phyloP scores from a whole-genome alignment of 495 filamentous ascomycete species.

The Lophiotrema nucula region DNA sequence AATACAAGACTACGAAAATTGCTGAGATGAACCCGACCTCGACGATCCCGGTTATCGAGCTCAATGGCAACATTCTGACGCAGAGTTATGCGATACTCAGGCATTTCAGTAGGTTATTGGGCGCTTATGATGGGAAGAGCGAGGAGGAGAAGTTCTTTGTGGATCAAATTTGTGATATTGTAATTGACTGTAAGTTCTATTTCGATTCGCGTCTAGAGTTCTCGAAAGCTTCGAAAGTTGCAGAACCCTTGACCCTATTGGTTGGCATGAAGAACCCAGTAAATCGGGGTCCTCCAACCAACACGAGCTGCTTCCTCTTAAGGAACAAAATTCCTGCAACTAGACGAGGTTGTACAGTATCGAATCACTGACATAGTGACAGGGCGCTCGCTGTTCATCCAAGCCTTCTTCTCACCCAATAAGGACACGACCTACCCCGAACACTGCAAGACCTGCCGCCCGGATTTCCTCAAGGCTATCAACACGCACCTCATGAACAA shows the following conservation, averaged over 20 bases:
- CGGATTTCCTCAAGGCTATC: not conserved
- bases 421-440: slow-evolving; percentile 1
- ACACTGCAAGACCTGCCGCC: not conserved
- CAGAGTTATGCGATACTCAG: slow-evolving; percentile 47
- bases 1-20: too few relatives aligned
- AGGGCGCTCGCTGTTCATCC: slow-evolving; percentile 38
- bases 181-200: too few relatives aligned
- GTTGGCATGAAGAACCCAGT: too few relatives aligned
- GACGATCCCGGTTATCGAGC: slow-evolving; percentile 45
- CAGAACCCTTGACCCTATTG: too few relatives aligned
- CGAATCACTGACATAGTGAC: not conserved
- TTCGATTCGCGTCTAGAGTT: too few relatives aligned
- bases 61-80: slow-evolving; percentile 43
- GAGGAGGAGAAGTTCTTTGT: too few relatives aligned
- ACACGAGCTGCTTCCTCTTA: too few relatives aligned
- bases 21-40: slow-evolving; percentile 40
- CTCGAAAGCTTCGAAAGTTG: too few relatives aligned
- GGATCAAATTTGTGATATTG: too few relatives aligned
- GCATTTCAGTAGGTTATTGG: slow-evolving; percentile 44
- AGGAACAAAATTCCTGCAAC: slow-evolving; percentile 46
- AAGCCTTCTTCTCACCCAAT: slow-evolving; percentile 33
- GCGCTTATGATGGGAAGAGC: too few relatives aligned
- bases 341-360: too few relatives aligned
- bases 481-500: not conserved
- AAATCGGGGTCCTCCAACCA: too few relatives aligned